phyloP scores from a whole-genome alignment of 2,329 filamentous ascomycete species.

The Hymenoscyphus repandus region DNA sequence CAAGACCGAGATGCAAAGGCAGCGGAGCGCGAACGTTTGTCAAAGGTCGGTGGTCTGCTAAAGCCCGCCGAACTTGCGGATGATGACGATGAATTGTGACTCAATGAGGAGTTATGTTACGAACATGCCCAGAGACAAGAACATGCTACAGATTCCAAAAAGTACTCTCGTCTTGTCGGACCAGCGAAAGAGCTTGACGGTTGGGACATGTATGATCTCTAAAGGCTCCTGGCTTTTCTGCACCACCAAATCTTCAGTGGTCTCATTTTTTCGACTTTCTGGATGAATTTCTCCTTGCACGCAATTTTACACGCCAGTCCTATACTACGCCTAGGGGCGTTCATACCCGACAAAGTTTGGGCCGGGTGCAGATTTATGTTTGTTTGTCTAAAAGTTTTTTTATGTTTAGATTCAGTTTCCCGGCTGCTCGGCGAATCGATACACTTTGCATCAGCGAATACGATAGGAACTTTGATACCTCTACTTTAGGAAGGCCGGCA shows the following conservation, averaged over 20 bases:
- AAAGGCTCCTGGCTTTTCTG: slow-evolving; percentile 5
- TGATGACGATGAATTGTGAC: slow-evolving; percentile 85
- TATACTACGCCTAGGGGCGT: slow-evolving; percentile 18
- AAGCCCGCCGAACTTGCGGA: slow-evolving; percentile 96
- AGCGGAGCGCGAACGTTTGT: slow-evolving; percentile 83
- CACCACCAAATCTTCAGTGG: neutral
- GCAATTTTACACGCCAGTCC: slow-evolving; percentile 4
- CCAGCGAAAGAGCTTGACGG: slow-evolving; percentile 45
- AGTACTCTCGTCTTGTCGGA: slow-evolving; percentile 14
- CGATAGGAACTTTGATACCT: slow-evolving; percentile 18
- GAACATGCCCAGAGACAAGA: slow-evolving; percentile 39
- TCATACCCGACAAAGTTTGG: slow-evolving; percentile 21
- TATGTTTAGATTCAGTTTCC: slow-evolving; percentile 27
- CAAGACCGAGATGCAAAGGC: slow-evolving; percentile 79
- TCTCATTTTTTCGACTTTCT: slow-evolving; percentile 14
- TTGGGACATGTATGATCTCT: slow-evolving; percentile 63
- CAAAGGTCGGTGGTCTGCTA: slow-evolving; percentile 91
- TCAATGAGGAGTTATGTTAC: slow-evolving; percentile 60
- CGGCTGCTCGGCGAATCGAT: slow-evolving; percentile 22
- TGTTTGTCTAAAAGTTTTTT: slow-evolving; percentile 28
- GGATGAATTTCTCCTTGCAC: slow-evolving; percentile 19
- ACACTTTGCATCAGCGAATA: slow-evolving; percentile 23
- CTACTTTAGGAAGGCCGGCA: slow-evolving; percentile 14
- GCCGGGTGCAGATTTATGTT: slow-evolving; percentile 21
- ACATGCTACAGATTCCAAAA: slow-evolving; percentile 10